phyloP scores from a whole-genome alignment of 352 stramenopile genomes.

The Aphanomyces invadans region DNA sequence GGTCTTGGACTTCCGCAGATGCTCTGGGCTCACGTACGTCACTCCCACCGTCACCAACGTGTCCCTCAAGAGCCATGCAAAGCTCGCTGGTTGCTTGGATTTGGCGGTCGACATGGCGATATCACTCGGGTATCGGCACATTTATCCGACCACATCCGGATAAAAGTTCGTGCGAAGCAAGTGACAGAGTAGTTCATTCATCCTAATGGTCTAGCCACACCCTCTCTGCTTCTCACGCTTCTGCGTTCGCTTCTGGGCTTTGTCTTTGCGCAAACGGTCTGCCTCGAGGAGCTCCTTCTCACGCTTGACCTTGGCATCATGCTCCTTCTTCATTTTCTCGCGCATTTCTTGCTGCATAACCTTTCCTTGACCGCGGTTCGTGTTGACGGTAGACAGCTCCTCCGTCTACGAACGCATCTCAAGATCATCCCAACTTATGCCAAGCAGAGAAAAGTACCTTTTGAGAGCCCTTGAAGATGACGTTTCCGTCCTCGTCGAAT shows the following conservation, averaged over 20 bases:
- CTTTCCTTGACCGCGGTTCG: constrained; percentile 47
- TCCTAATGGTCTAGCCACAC: constrained; percentile 34
- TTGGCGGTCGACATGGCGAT: neutral
- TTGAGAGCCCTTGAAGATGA: constrained; percentile 58
- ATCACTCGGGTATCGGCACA: neutral
- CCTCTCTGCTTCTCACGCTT: constrained; percentile 68
- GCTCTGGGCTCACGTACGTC: constrained; percentile 42
- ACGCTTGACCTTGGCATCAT: constrained; percentile 57
- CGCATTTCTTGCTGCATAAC: constrained; percentile 42
- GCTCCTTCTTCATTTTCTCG: constrained; percentile 66
- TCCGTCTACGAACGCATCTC: no score
- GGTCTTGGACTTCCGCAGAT: constrained; percentile 58
- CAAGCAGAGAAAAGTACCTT: constrained; percentile 33
- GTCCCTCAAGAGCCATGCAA: constrained; percentile 11
- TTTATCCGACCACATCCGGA: neutral
- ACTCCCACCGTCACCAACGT: constrained; percentile 29
- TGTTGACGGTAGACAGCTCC: constrained; percentile 30
- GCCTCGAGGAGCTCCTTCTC: constrained; percentile 64
- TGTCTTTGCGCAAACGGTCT: constrained; percentile 61
- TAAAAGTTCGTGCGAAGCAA: neutral
- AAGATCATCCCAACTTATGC: no score
- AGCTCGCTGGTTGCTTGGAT: constrained; percentile 6
- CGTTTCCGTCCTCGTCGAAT: constrained; percentile 78
- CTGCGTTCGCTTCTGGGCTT: constrained; percentile 60
- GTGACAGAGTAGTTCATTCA: neutral